A percentile compares a stretch with the other conserved stretches of the same genome.
Evolutionary conservation across 306 rosid genomes (phyloP).

Genomic region (Dryas drummondii): DNA sequence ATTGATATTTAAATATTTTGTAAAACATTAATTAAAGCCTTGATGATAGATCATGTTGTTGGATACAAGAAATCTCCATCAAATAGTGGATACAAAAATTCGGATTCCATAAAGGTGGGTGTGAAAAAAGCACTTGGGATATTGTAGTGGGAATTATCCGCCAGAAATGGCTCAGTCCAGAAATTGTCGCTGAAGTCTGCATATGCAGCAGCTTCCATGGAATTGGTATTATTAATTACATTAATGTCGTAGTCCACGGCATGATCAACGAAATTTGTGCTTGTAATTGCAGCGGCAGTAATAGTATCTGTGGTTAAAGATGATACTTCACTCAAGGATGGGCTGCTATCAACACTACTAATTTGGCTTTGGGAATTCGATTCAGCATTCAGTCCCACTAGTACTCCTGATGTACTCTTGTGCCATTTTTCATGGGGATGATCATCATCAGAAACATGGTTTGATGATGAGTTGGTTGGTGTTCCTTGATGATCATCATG

Average conservation of each 20-base stretch:
- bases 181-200: constrained; percentile 29
- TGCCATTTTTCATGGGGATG: too few species aligned
- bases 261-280: neutral
- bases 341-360: neutral
- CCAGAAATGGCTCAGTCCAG: constrained; percentile 46
- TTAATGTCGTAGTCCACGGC: neutral
- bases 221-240: neutral
- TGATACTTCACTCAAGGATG: constrained; percentile 27
- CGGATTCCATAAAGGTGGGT: constrained; percentile 20
- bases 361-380: too few species aligned
- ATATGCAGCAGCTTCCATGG: constrained; percentile 5
- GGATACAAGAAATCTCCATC: constrained; percentile 30
- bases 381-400: too few species aligned
- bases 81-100: constrained; percentile 19
- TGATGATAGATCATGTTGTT: neutral
- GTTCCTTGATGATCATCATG: neutral
- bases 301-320: constrained; percentile 8
- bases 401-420: too few species aligned
- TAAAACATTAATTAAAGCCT: neutral
- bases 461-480: constrained; percentile 26
- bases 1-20: neutral
- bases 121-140: constrained; percentile 4
- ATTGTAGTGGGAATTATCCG: constrained; percentile 22
- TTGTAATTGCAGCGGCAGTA: neutral
- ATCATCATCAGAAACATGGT: too few species aligned